A percentile compares a stretch with the other conserved stretches of the same genome.
Conservation (phyloP, 139 green algal genomes). For the Asterochloris erici region DNA sequence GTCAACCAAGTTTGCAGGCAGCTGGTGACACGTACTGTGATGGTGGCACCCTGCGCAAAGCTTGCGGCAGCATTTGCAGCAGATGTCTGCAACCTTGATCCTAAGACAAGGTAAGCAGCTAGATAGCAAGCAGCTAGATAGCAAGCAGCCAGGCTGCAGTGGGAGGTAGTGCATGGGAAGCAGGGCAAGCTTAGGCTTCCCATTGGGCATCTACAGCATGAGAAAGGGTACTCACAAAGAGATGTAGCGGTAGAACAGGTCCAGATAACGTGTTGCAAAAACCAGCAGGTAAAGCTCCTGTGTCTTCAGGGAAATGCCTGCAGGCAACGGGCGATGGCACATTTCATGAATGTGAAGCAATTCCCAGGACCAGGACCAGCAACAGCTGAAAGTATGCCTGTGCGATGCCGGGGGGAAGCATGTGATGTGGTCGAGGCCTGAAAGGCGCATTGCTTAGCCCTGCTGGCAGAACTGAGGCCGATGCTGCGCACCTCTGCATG, state of each 20-base stretch:
- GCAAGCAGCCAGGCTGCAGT: not conserved
- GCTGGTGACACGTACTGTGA: too few species aligned
- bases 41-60: too few species aligned
- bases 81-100: not conserved
- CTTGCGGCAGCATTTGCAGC: not conserved
- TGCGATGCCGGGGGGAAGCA: not conserved
- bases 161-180: not conserved
- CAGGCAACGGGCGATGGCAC: not conserved
- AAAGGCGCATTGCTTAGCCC: not conserved
- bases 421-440: too few species aligned
- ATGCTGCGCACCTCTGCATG: constrained; percentile 77
- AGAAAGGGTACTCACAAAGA: constrained; percentile 65
- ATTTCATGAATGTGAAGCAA: not conserved
- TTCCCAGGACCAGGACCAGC: not conserved
- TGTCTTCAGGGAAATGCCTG: constrained; percentile 96
- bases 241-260: constrained; percentile 92
- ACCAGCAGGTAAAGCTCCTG: constrained; percentile 97
- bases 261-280: constrained; percentile 94
- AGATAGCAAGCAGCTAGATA: not conserved
- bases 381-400: not conserved
- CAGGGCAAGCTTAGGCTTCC: too few species aligned
- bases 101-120: not conserved
- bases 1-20: too few species aligned
- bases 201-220: not conserved
- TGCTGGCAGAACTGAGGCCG: not conserved